phyloP scores from a whole-genome alignment of 169 alveolate species.

The Plasmodium relictum region DNA sequence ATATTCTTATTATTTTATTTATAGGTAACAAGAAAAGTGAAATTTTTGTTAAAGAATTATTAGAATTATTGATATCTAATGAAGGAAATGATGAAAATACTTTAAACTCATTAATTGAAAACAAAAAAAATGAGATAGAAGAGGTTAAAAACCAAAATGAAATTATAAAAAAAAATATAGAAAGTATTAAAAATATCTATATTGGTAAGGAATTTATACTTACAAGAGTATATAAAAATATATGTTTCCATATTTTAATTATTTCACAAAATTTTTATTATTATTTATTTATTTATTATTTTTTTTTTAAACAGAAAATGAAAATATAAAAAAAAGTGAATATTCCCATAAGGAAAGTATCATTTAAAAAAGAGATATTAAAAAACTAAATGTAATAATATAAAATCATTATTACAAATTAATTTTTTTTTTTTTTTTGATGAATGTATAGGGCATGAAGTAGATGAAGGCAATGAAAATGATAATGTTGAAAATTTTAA shows the following conservation, averaged over 20 bases:
- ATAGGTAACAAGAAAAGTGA: slow-evolving; percentile 64
- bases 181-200: slow-evolving; percentile 17
- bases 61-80: slow-evolving; percentile 31
- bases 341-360: too few species aligned
- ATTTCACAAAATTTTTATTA: background rate
- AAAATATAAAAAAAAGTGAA: too few species aligned
- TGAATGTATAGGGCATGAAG: too few species aligned
- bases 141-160: slow-evolving; percentile 33
- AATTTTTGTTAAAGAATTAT: slow-evolving; percentile 29
- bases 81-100: slow-evolving; percentile 28
- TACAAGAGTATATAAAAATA: background rate
- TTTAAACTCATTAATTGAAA: slow-evolving; percentile 10
- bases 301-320: background rate
- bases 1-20: background rate
- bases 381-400: too few species aligned
- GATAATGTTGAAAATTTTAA: too few species aligned
- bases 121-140: slow-evolving; percentile 42
- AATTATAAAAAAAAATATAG: slow-evolving; percentile 17
- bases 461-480: too few species aligned
- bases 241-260: background rate
- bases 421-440: too few species aligned
- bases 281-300: background rate
- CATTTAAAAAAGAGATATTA: too few species aligned
- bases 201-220: slow-evolving; percentile 9
- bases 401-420: too few species aligned